Conservation (phyloP, 768 basidiomycete genomes). For the Hypsizygus marmoreus region DNA sequence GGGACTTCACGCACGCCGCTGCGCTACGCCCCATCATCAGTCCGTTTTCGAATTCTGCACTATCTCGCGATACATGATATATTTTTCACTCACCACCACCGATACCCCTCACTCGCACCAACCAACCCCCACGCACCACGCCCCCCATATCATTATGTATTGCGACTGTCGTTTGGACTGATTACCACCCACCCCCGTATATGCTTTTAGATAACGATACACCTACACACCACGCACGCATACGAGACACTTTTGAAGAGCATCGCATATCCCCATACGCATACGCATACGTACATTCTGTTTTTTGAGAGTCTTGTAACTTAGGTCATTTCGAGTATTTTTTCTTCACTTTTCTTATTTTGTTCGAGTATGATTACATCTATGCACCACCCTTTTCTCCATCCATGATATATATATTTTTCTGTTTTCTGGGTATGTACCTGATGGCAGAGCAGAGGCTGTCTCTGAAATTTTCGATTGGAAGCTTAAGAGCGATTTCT, state of each 20-base stretch:
- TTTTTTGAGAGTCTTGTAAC: slow-evolving; percentile 29
- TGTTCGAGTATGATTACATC: slow-evolving; percentile 19
- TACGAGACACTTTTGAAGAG: slow-evolving; percentile 45
- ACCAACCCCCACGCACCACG: slow-evolving; percentile 22
- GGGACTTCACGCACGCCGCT: background rate
- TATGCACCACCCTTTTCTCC: slow-evolving; percentile 8
- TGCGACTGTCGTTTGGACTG: slow-evolving; percentile 19
- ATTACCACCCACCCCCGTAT: slow-evolving; percentile 10
- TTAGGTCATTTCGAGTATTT: slow-evolving; percentile 30
- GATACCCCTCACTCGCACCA: slow-evolving; percentile 36
- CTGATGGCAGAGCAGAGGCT: background rate
- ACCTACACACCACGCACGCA: no score
- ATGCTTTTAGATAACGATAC: no score
- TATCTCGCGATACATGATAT: no score
- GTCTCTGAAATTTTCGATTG: no score
- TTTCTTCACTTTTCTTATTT: slow-evolving; percentile 15
- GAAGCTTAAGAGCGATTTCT: no score
- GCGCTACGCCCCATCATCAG: no score
- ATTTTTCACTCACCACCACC: no score
- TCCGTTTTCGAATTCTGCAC: no score
- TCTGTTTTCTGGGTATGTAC: slow-evolving; percentile 20
- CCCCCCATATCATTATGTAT: slow-evolving; percentile 22
- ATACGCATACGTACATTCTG: no score
- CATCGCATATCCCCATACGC: slow-evolving; percentile 60
- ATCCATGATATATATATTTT: slow-evolving; percentile 18